Conservation (phyloP, 2,329 filamentous ascomycete species). For the Drechslerella coelobrocha region DNA sequence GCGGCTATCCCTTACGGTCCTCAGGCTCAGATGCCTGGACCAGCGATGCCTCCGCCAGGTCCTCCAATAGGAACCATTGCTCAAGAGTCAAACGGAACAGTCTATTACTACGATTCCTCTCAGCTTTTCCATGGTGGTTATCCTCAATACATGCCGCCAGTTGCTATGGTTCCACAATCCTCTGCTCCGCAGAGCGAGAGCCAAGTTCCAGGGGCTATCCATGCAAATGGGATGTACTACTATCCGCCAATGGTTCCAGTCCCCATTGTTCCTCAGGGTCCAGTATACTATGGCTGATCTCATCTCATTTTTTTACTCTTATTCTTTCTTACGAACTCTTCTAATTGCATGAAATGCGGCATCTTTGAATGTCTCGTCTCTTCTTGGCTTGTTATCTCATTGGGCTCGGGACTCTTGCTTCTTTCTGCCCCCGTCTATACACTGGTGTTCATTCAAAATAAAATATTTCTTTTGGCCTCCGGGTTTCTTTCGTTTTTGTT, state of each 20-base stretch:
- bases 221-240: slow-evolving; percentile 68
- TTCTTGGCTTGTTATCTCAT: slow-evolving; percentile 11
- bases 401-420: slow-evolving; percentile 25
- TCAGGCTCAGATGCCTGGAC: slow-evolving; percentile 58
- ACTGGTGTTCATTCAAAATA: slow-evolving; percentile 45
- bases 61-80: slow-evolving; percentile 63
- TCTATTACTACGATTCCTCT: slow-evolving; percentile 89
- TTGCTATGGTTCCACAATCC: slow-evolving; percentile 69
- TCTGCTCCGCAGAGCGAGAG: slow-evolving; percentile 64
- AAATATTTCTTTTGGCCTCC: slow-evolving; percentile 21
- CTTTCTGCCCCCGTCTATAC: slow-evolving; percentile 24
- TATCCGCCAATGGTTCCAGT: slow-evolving; percentile 64
- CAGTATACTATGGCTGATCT: slow-evolving; percentile 60
- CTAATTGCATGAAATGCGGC: slow-evolving; percentile 25
- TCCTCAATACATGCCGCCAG: slow-evolving; percentile 47
- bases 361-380: slow-evolving; percentile 14
- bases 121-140: slow-evolving; percentile 75
- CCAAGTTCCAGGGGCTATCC: slow-evolving; percentile 51
- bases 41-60: slow-evolving; percentile 53
- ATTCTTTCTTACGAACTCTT: slow-evolving; percentile 18
- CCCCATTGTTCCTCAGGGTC: slow-evolving; percentile 68
- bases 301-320: neutral
- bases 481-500: slow-evolving; percentile 14
- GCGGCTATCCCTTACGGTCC: slow-evolving; percentile 53
- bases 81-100: slow-evolving; percentile 93